phyloP scores from a whole-genome alignment of 768 basidiomycete genomes.

The Tulasnella calospora region DNA sequence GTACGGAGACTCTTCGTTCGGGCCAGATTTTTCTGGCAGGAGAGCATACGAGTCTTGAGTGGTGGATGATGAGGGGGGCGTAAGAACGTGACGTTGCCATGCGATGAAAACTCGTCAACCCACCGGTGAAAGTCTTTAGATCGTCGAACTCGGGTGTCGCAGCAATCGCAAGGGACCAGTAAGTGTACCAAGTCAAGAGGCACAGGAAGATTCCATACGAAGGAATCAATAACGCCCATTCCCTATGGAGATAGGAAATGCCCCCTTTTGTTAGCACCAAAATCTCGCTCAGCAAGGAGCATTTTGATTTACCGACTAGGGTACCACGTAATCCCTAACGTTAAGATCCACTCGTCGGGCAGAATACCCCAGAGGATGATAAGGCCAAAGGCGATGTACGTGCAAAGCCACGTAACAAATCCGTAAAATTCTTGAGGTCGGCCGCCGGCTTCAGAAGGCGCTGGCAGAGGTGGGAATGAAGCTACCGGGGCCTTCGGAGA shows the following conservation, averaged over 20 bases:
- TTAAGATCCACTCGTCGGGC: conserved; percentile 63
- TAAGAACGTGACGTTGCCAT: neutral
- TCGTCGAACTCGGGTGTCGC: conserved; percentile 67
- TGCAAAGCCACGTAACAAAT: conserved; percentile 81
- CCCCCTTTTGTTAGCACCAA: neutral
- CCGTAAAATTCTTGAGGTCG: conserved; percentile 83
- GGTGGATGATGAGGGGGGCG: neutral
- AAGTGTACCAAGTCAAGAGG: conserved; percentile 70
- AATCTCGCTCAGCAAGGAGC: neutral
- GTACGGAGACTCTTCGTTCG: conserved; percentile 42
- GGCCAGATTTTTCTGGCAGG: conserved; percentile 39
- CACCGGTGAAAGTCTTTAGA: conserved; percentile 63
- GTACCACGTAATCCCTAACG: conserved; percentile 74
- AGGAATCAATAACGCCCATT: conserved; percentile 80
- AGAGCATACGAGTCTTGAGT: conserved; percentile 54
- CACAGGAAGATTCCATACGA: conserved; percentile 67
- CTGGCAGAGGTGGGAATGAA: conserved; percentile 40
- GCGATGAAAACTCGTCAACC: conserved; percentile 23
- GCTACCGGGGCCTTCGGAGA: conserved; percentile 47
- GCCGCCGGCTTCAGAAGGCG: conserved; percentile 43
- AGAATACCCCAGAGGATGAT: conserved; percentile 78
- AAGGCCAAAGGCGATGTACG: conserved; percentile 60
- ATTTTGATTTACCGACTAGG: conserved; percentile 61
- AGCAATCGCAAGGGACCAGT: conserved; percentile 68
- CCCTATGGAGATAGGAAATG: conserved; percentile 43